phyloP scores from a whole-genome alignment of 2,329 filamentous ascomycete species.

The Sclerotinia minor region DNA sequence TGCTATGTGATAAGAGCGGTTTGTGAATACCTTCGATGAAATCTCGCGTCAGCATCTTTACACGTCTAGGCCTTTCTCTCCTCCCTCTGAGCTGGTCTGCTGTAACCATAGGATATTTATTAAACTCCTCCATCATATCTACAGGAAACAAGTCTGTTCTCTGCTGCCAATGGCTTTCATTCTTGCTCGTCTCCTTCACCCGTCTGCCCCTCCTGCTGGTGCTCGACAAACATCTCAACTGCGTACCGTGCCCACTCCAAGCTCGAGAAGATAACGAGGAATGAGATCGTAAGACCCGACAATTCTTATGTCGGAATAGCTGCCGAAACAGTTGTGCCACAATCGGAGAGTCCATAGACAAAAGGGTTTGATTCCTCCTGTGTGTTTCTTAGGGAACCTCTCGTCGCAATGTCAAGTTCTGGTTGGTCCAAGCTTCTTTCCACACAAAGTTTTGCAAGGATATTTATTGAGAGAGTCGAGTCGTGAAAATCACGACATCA shows the following conservation, averaged over 20 bases:
- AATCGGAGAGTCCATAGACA: conserved; percentile 72
- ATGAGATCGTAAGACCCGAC: conserved; percentile 54
- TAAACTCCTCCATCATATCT: conserved; percentile 79
- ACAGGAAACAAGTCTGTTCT: conserved; percentile 70
- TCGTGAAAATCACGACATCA: conserved; percentile 19
- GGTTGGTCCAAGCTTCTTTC: conserved; percentile 45
- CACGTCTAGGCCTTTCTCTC: conserved; percentile 75
- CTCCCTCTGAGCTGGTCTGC: conserved; percentile 72
- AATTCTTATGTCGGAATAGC: conserved; percentile 75
- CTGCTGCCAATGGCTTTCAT: conserved; percentile 83
- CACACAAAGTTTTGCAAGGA: conserved; percentile 17
- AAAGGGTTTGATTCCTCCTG: conserved; percentile 31
- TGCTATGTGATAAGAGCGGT: conserved; percentile 2
- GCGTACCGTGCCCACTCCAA: conserved; percentile 45
- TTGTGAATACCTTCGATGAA: conserved; percentile 80
- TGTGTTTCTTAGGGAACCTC: conserved; percentile 27
- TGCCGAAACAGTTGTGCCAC: conserved; percentile 79
- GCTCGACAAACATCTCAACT: conserved; percentile 40
- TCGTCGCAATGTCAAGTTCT: conserved; percentile 27
- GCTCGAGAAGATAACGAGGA: conserved; percentile 35
- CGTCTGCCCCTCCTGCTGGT: conserved; percentile 28
- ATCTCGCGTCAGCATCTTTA: conserved; percentile 97
- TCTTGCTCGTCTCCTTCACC: conserved; percentile 39
- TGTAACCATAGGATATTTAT: conserved; percentile 80
- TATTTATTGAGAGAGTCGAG: conserved; percentile 16